These are phyloP conservation scores for Candida frijolesensis DNA, from an alignment of 1,139 yeast genomes.

Conservation along the genomic window DNA sequence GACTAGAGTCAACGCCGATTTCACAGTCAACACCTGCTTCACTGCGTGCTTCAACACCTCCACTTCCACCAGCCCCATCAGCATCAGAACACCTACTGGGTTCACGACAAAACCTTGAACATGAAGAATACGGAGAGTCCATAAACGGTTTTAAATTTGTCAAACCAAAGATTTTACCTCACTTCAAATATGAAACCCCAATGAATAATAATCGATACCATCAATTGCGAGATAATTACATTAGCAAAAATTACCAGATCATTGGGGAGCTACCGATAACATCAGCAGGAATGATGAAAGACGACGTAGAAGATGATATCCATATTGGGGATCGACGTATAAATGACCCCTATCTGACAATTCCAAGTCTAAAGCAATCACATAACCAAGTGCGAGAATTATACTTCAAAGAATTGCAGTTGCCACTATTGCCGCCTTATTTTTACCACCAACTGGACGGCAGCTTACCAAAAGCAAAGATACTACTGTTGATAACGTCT, in stretches of 20 bases:
- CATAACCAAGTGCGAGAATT: conserved; percentile 10
- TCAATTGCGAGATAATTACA: conserved; percentile 13
- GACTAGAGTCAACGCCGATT: conserved; percentile 29
- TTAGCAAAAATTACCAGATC: conserved; percentile 27
- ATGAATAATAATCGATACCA: conserved; percentile 15
- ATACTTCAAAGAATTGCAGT: conserved; percentile 19
- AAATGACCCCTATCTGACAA: conserved; percentile 38
- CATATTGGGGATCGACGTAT: conserved; percentile 47
- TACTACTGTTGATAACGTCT: conserved; percentile 25
- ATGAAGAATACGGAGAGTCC: conserved; percentile 26
- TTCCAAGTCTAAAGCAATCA: conserved; percentile 11
- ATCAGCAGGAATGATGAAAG: conserved; percentile 38
- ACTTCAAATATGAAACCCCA: conserved; percentile 27
- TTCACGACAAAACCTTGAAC: background rate
- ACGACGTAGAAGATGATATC: conserved; percentile 28
- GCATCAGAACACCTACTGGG: conserved; percentile 8
- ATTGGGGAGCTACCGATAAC: conserved; percentile 39
- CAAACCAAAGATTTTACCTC: conserved; percentile 20
- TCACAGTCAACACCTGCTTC: conserved; percentile 40
- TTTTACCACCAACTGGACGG: conserved; percentile 12
- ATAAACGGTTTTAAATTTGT: conserved; percentile 41
- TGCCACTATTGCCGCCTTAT: conserved; percentile 25
- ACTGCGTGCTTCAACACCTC: conserved; percentile 32
- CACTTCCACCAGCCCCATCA: conserved; percentile 11
- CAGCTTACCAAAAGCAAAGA: conserved; percentile 14